Evolutionary conservation across 2,329 filamentous ascomycete genomes (phyloP).

Genomic region (Cordyceps pruinosa): DNA sequence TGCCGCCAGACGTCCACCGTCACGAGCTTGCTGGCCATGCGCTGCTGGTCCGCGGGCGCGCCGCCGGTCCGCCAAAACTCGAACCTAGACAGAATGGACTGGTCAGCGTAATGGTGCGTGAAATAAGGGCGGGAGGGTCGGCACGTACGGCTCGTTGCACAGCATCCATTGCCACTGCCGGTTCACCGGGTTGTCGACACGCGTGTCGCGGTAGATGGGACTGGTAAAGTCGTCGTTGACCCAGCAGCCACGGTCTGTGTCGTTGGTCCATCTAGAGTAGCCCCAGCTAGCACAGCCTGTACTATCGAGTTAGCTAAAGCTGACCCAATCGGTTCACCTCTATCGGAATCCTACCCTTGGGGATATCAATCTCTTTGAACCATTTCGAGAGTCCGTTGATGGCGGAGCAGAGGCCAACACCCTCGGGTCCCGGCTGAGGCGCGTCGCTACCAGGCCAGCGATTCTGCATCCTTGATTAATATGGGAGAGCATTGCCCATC

Average conservation of each 20-base stretch:
- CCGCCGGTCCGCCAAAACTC: slow-evolving; percentile 1
- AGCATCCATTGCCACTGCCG: slow-evolving; percentile 42
- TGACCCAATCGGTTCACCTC: slow-evolving; percentile 18
- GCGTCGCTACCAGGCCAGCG: neutral
- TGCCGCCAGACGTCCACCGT: neutral
- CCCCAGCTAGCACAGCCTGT: slow-evolving; percentile 39
- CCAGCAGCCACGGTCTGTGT: slow-evolving; percentile 41
- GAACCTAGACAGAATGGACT: neutral
- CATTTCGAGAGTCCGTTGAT: slow-evolving; percentile 49
- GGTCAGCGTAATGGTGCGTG: too few species aligned
- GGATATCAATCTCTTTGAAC: slow-evolving; percentile 39
- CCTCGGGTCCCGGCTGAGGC: slow-evolving; percentile 23
- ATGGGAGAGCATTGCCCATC: neutral
- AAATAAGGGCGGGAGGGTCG: neutral
- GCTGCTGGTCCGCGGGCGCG: slow-evolving; percentile 37
- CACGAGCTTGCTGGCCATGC: slow-evolving; percentile 23
- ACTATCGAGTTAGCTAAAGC: neutral
- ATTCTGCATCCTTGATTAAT: neutral
- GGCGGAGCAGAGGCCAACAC: slow-evolving; percentile 48
- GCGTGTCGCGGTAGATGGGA: slow-evolving; percentile 43
- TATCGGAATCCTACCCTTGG: slow-evolving; percentile 42
- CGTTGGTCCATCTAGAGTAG: slow-evolving; percentile 37
- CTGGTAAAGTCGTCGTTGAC: slow-evolving; percentile 45
- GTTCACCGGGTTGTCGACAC: slow-evolving; percentile 37
- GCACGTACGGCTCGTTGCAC: slow-evolving; percentile 26